Base-by-base conservation (phyloP, 805 yeast genomes). In the Nakazawaea wyomingensis region DNA sequence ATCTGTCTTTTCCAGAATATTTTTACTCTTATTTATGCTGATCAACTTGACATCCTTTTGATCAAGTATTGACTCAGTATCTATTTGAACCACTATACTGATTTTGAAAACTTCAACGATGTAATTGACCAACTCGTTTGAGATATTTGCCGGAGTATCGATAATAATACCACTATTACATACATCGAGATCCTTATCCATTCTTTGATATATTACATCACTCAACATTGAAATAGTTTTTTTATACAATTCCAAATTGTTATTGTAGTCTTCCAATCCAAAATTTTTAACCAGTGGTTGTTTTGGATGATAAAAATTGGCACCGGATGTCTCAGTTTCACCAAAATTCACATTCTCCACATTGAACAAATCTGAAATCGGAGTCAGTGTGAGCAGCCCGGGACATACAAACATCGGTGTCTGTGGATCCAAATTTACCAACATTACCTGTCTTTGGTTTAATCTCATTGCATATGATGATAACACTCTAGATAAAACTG, bases 231-330 rank as follows among this genome's bases (percentile, higher is more conserved):
- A 56, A 1, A 78, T 50, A 33, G 69, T 67, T 39, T 68, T 63
- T 48, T 72, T 69, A 63, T 76, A 88, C 41, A 72, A 68, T 34
- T 70, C 72, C 34, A 72, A 57, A 57, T 88, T 88, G 10, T 78
- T 81, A 1, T 62, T 51, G 10, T 77, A 69, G 29, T 67, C 62
- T 38, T 81, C 85, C 41, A 81, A 71, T 0, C 98, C 99, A 61
- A 70, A 88, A 54, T 74, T 80, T 54, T 84, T 82, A 7, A 85
- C 91, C n/a, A 84, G 59, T 0, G 98, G 97, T 60, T 87, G 95
- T 58, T 87, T 86, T n/a, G 86, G 85, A 58, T 85, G 90, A 49
- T 83, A 79, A 47, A 72, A 66, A 1, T 90, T 79, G 1, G 86
- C 78, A 34, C 95, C 93, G 9, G 86, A 80, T 0, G 89, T 78